Evolutionary conservation across 768 basidiomycete genomes (phyloP).

Genomic region (Saitozyma podzolica): DNA sequence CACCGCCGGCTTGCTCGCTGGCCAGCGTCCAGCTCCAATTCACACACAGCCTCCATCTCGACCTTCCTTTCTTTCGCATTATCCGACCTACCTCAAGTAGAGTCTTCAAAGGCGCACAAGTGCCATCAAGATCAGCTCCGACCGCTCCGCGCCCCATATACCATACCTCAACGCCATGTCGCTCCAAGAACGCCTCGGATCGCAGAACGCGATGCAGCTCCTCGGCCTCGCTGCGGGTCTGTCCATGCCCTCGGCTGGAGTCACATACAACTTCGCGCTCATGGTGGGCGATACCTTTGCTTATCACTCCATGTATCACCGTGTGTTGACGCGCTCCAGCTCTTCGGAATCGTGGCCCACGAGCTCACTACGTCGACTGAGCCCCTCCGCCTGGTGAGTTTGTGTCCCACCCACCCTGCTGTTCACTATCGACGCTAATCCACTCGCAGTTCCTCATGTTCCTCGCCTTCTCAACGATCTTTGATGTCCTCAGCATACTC

Average conservation of each 20-base stretch:
- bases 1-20: no score
- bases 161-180: conserved; percentile 28
- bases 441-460: conserved; percentile 32
- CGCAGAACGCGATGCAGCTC: conserved; percentile 35
- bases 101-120: no score
- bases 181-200: conserved; percentile 35
- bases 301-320: not conserved
- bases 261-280: conserved; percentile 41
- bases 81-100: no score
- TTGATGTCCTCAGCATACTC: conserved; percentile 36
- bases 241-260: conserved; percentile 20
- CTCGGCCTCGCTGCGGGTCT: conserved; percentile 28
- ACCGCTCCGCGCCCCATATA: no score
- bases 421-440: conserved; percentile 2
- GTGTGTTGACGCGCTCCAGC: conserved; percentile 18
- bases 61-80: no score
- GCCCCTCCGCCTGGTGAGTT: conserved; percentile 7
- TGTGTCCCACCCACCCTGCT: no score
- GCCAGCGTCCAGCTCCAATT: no score
- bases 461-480: conserved; percentile 27
- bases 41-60: no score
- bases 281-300: conserved; percentile 20
- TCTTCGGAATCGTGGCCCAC: conserved; percentile 42
- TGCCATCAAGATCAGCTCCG: no score
- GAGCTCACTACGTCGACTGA: conserved; percentile 27